Conservation (phyloP, 768 basidiomycete genomes). For the Termitomyces sp. region DNA sequence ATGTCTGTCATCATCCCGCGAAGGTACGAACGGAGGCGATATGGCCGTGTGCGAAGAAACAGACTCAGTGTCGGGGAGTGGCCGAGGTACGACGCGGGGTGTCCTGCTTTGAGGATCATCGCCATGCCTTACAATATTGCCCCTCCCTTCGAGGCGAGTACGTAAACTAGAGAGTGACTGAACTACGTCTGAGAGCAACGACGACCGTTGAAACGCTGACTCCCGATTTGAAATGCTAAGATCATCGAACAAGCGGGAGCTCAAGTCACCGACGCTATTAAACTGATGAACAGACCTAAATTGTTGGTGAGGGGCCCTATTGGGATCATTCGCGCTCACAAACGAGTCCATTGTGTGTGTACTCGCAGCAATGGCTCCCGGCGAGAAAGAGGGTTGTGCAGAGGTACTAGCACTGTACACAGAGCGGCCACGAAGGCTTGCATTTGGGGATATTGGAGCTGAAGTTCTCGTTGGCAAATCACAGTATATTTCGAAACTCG, state of each 20-base stretch:
- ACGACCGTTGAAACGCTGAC: neutral
- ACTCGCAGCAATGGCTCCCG: neutral
- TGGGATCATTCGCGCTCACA: slow-evolving; percentile 1
- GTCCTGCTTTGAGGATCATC: neutral
- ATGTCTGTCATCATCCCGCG: neutral
- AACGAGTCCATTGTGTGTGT: neutral
- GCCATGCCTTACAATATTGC: neutral
- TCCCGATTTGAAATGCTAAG: neutral
- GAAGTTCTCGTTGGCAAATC: neutral
- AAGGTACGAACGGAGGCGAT: neutral
- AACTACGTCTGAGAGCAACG: neutral
- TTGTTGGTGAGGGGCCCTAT: neutral
- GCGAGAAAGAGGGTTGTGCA: neutral
- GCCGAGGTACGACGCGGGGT: neutral
- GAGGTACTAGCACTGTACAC: neutral
- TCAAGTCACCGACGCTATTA: slow-evolving; percentile 5
- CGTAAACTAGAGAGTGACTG: neutral
- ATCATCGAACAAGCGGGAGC: slow-evolving; percentile 6
- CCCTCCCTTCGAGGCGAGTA: neutral
- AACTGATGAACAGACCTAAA: slow-evolving; percentile 6
- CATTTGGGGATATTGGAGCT: neutral
- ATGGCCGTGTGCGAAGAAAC: neutral
- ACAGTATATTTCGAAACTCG: neutral
- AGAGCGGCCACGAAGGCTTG: slow-evolving; percentile 1
- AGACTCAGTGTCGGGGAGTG: slow-evolving; percentile 1